Evolutionary conservation across 371 early-diverging fungal species (phyloP).

Genomic region (Mucor velutinosus): DNA sequence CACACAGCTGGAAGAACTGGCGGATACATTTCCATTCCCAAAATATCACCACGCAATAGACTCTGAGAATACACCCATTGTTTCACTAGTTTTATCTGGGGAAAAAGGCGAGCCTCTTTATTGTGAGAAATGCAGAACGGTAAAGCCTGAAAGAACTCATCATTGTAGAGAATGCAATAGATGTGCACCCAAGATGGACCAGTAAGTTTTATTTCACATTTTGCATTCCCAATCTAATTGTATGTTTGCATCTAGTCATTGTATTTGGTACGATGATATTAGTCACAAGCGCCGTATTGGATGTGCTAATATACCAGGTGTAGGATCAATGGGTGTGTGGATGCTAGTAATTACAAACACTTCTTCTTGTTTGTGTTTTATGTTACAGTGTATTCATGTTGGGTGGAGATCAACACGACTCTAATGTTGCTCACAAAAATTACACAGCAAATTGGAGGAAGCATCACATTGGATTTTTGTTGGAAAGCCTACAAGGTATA

Average conservation of each 20-base stretch:
- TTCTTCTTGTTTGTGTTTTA: slow-evolving; percentile 30
- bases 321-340: slow-evolving; percentile 32
- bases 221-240: neutral
- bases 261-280: slow-evolving; percentile 15
- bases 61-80: neutral
- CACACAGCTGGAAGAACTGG: neutral
- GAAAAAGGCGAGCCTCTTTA: slow-evolving; percentile 15
- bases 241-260: slow-evolving; percentile 16
- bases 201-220: slow-evolving; percentile 14
- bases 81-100: neutral
- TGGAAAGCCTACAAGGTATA: slow-evolving; percentile 19
- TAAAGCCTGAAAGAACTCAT: slow-evolving; percentile 28
- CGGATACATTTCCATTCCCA: slow-evolving; percentile 1
- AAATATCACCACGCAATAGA: neutral
- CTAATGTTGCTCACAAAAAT: slow-evolving; percentile 1
- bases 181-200: slow-evolving; percentile 33
- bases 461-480: slow-evolving; percentile 10
- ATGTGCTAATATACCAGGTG: neutral
- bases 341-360: slow-evolving; percentile 19
- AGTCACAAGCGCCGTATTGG: too few species aligned
- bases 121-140: slow-evolving; percentile 11
- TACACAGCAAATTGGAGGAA: neutral
- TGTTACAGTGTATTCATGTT: slow-evolving; percentile 13
- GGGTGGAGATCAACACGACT: neutral
- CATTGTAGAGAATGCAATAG: slow-evolving; percentile 26